Evolutionary conservation across 148 eudicot species (phyloP).

Genomic region (Diospyros kaki): DNA sequence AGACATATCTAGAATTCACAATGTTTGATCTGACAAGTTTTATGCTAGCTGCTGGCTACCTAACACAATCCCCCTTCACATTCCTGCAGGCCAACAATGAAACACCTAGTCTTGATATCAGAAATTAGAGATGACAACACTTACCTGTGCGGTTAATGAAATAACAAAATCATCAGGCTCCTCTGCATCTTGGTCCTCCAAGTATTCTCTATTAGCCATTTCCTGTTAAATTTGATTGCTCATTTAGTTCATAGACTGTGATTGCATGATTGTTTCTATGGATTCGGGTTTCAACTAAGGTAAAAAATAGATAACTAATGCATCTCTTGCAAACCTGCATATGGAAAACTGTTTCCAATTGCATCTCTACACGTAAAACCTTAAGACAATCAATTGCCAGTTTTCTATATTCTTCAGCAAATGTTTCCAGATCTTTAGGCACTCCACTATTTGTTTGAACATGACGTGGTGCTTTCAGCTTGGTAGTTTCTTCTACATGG

Average conservation of each 20-base stretch:
- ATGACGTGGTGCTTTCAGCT: constrained; percentile 43
- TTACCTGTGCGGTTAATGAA: constrained; percentile 86
- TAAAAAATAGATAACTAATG: background rate
- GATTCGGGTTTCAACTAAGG: background rate
- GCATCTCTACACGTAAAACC: constrained; percentile 97
- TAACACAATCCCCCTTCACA: too few relatives aligned
- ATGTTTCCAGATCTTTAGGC: constrained; percentile 71
- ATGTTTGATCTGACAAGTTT: too few relatives aligned
- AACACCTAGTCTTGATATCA: background rate
- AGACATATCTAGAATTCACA: too few relatives aligned
- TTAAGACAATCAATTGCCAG: constrained; percentile 94
- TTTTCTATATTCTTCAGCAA: constrained; percentile 92
- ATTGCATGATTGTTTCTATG: constrained; percentile 6
- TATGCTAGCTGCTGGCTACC: too few relatives aligned
- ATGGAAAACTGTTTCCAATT: constrained; percentile 85
- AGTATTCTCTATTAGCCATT: constrained; percentile 78
- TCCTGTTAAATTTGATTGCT: constrained; percentile 46
- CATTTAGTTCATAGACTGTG: constrained; percentile 14
- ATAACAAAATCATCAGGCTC: constrained; percentile 97
- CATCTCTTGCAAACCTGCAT: constrained; percentile 67
- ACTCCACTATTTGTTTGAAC: constrained; percentile 44
- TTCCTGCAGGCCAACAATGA: background rate
- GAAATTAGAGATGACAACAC: background rate
- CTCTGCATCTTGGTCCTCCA: constrained; percentile 98
- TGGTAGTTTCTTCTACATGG: constrained; percentile 51